A percentile compares a stretch with the other conserved stretches of the same genome.
Conservation (phyloP, 768 basidiomycete genomes). For the Paxillus involutus region DNA sequence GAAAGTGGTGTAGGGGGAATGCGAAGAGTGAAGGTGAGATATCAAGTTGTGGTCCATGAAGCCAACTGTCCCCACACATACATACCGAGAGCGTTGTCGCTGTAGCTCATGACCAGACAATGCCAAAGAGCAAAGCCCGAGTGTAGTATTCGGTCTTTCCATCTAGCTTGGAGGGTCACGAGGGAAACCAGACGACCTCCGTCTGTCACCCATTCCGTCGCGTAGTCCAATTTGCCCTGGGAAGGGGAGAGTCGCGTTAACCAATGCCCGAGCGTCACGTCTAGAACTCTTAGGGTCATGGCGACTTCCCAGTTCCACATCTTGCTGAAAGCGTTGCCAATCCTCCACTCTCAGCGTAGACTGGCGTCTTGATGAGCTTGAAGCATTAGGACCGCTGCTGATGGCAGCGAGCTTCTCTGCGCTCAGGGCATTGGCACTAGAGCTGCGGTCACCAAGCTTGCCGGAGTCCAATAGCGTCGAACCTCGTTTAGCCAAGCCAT, state of each 20-base stretch:
- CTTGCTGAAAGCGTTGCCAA: constrained; percentile 76
- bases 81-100: constrained; percentile 5
- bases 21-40: neutral
- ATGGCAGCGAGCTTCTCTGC: constrained; percentile 56
- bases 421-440: constrained; percentile 40
- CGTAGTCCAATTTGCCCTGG: constrained; percentile 28
- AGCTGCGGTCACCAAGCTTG: constrained; percentile 36
- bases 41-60: constrained; percentile 20
- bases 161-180: constrained; percentile 42
- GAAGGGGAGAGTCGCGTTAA: constrained; percentile 31
- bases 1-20: neutral
- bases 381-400: constrained; percentile 25
- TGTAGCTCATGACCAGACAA: neutral
- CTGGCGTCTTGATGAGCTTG: constrained; percentile 56
- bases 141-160: neutral
- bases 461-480: constrained; percentile 32
- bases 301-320: constrained; percentile 35
- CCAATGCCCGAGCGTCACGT: constrained; percentile 23
- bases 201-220: constrained; percentile 23
- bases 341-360: constrained; percentile 83
- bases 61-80: constrained; percentile 13
- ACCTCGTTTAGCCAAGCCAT: constrained; percentile 38
- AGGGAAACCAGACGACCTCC: constrained; percentile 30
- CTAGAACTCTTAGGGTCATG: constrained; percentile 18
- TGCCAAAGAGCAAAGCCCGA: neutral